phyloP scores from a whole-genome alignment of 305 asterid species.

The Nicotiana rustica region DNA sequence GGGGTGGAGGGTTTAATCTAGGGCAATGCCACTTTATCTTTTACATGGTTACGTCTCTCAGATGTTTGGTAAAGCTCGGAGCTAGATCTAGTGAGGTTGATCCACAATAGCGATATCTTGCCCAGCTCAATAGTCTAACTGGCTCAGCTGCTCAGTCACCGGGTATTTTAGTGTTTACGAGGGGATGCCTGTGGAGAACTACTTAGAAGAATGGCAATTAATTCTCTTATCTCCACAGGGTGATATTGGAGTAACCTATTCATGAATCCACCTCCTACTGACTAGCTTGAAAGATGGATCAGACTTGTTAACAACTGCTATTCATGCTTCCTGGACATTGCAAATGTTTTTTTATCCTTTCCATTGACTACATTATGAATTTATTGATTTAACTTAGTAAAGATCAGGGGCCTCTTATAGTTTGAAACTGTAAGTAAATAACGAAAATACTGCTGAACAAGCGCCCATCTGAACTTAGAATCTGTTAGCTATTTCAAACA shows the following conservation, averaged over 20 bases:
- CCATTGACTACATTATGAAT: background rate
- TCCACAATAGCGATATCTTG: background rate
- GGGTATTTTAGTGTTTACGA: conserved; percentile 26
- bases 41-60: background rate
- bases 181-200: background rate
- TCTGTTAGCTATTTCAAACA: background rate
- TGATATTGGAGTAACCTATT: background rate
- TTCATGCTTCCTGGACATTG: background rate
- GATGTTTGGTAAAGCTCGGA: conserved; percentile 17
- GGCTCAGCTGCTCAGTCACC: background rate
- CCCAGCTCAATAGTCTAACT: background rate
- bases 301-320: conserved; percentile 9
- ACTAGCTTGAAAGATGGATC: background rate
- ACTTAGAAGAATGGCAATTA: background rate
- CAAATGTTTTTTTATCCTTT: conserved; percentile 9
- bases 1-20: conserved; percentile 15
- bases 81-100: background rate
- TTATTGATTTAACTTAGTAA: background rate
- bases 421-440: conserved; percentile 11
- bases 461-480: background rate
- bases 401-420: background rate
- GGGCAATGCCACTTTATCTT: background rate
- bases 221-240: background rate
- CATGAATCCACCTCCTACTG: background rate
- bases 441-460: background rate